Evolutionary conservation across 208 protist genomes (phyloP), one percentile per base, ranked within the genome.

Genomic region (Angomonas deanei): DNA sequence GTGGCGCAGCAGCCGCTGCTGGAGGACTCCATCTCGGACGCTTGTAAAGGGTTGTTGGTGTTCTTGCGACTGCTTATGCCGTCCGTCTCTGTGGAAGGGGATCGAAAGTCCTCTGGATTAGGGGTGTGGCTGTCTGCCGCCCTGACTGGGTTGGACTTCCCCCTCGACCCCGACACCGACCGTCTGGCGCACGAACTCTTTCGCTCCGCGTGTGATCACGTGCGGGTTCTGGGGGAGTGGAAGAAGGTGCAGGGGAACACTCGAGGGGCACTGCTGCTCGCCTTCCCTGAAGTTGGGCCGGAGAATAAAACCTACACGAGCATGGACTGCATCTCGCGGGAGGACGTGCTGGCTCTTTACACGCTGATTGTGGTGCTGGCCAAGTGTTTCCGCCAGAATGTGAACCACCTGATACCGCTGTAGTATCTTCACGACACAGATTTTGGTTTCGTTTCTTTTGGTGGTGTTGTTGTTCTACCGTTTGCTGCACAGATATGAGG

Each of bases 351-450:
- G n/a, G 84, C 82, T 2, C 50, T 94, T 8, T 80, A 88, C 56
- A 82, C 84, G 3, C 46, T 94, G 34, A 72, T 91, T 27, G 65
- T 94, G 17, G 59, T 90, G 34, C 74, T 94, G 8, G 67, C 84
- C 24, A 90, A 86, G 46, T 70, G 91, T 24, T 94, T 94, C 59
- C 68, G 80, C 10, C 82, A 90, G 62, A 94, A 94, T 63, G 81
- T 89, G 52, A 86, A 88, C 64, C 73, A 72, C 23, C 71, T 94
- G 5, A 86, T 94, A 46, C 82, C 80, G n/a, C 64, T 93, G 33
- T 92, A 80, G 31, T 31, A 66, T 69, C 10, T 13, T 42, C 8
- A 42, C 11, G n/a, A n/a, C n/a, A n/a, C n/a, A n/a, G n/a, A n/a
- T n/a, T n/a, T n/a, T n/a, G n/a, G n/a, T n/a, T n/a, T n/a, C n/a